Percentiles rank a stretch among this genome's conserved stretches.
Evolutionary conservation across 768 basidiomycete species (phyloP).

Genomic region (Pleurotus giganteus): DNA sequence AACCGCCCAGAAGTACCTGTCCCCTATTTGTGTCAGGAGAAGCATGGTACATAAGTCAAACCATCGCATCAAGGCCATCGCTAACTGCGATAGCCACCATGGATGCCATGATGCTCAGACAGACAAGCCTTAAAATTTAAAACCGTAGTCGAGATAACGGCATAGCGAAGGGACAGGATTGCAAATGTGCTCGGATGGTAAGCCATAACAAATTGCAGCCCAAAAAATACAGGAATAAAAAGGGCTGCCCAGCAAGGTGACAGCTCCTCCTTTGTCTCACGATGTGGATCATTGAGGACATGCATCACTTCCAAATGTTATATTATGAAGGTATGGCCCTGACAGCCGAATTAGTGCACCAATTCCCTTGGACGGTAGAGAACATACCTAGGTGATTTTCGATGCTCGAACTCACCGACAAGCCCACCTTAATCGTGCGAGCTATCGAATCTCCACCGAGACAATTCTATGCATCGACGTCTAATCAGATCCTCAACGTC

Average conservation of each 20-base stretch:
- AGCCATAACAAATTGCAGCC: no score
- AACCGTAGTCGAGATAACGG: no score
- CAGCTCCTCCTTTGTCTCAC: no score
- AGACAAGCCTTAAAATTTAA: no score
- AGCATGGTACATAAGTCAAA: no score
- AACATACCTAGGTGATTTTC: constrained; percentile 21
- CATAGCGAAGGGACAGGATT: no score
- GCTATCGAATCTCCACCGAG: constrained; percentile 17
- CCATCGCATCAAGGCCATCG: no score
- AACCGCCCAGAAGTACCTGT: no score
- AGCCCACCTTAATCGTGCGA: neutral
- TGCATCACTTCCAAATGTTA: constrained; percentile 23
- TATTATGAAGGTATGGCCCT: constrained; percentile 29
- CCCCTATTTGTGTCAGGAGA: no score
- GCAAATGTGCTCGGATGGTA: no score
- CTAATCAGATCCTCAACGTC: neutral
- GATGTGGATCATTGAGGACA: neutral
- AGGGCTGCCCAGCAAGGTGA: neutral
- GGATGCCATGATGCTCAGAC: no score
- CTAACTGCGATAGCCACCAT: no score
- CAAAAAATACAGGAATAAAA: neutral
- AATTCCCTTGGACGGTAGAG: neutral
- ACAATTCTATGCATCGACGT: constrained; percentile 21
- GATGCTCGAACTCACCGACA: constrained; percentile 15
- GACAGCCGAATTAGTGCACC: neutral